These are phyloP conservation scores for Hymenoscyphus repandus DNA, from an alignment of 2,329 filamentous ascomycete species.

Conservation along the genomic window DNA sequence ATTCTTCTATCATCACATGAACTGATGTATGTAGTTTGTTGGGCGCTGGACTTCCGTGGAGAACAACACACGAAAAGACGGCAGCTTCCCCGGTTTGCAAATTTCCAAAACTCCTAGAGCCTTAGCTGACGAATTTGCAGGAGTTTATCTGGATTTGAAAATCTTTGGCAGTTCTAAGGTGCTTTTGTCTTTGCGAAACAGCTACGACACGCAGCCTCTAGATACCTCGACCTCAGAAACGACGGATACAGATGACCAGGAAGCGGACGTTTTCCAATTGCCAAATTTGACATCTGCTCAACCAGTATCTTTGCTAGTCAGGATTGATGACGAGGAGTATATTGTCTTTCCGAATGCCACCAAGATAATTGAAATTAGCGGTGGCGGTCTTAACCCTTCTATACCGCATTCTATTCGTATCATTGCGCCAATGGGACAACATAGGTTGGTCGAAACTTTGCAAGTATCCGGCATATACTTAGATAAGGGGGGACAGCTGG, in stretches of 20 bases:
- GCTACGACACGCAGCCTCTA: too few species aligned
- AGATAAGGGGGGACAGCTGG: conserved; percentile 18
- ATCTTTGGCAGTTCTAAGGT: conserved; percentile 19
- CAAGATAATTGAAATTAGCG: conserved; percentile 15
- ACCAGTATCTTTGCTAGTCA: conserved; percentile 23
- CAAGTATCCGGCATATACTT: conserved; percentile 26
- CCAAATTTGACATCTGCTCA: conserved; percentile 15
- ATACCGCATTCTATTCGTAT: conserved; percentile 20
- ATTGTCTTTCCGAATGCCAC: conserved; percentile 22
- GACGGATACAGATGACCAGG: too few species aligned
- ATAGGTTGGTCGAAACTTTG: conserved; percentile 16
- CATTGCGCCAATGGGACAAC: conserved; percentile 24
- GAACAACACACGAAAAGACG: conserved; percentile 20
- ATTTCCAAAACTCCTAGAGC: neutral
- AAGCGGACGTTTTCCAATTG: conserved; percentile 6
- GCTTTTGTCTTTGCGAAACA: conserved; percentile 19
- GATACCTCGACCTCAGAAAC: too few species aligned
- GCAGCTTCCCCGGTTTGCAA: conserved; percentile 23
- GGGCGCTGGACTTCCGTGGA: conserved; percentile 22
- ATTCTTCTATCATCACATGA: neutral
- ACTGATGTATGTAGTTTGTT: conserved; percentile 21
- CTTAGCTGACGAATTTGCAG: conserved; percentile 8
- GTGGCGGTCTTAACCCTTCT: conserved; percentile 12
- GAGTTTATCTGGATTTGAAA: conserved; percentile 24
- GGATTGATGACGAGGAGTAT: conserved; percentile 26